These are phyloP conservation scores for Viola odorata DNA, from an alignment of 345 rosid species.

Conservation along the genomic window DNA sequence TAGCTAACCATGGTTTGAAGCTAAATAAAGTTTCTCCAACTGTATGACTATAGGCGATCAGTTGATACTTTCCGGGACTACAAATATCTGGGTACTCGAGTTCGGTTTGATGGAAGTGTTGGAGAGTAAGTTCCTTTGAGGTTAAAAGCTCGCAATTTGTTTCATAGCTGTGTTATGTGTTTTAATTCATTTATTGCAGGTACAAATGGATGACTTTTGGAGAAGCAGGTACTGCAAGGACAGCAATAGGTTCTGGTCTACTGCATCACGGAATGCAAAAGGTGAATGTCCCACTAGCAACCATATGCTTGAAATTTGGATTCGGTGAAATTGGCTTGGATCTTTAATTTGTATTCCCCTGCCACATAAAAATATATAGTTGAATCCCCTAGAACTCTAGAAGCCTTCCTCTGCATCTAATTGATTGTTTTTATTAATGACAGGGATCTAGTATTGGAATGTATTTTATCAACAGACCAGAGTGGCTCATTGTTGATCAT, in stretches of 20 bases:
- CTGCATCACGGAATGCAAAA: conserved; percentile 57
- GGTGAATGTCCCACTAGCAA: conserved; percentile 29
- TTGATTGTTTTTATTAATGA: conserved; percentile 11
- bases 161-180: conserved; percentile 10
- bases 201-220: conserved; percentile 99
- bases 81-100: conserved; percentile 83
- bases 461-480: conserved; percentile 91
- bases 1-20: not conserved
- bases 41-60: conserved; percentile 45
- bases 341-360: not conserved
- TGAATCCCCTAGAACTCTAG: conserved; percentile 2
- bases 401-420: conserved; percentile 9
- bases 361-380: not conserved
- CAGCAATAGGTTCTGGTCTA: conserved; percentile 81
- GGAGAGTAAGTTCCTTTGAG: conserved; percentile 69
- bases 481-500: conserved; percentile 92
- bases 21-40: conserved; percentile 11
- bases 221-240: conserved; percentile 84
- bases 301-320: conserved; percentile 2
- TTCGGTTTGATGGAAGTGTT: conserved; percentile 81
- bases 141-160: conserved; percentile 4
- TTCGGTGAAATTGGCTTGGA: not conserved
- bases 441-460: conserved; percentile 85
- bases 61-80: conserved; percentile 71
- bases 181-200: conserved; percentile 20